Evolutionary conservation across 495 filamentous ascomycete genomes (phyloP).

Genomic region (Amniculicola lignicola): DNA sequence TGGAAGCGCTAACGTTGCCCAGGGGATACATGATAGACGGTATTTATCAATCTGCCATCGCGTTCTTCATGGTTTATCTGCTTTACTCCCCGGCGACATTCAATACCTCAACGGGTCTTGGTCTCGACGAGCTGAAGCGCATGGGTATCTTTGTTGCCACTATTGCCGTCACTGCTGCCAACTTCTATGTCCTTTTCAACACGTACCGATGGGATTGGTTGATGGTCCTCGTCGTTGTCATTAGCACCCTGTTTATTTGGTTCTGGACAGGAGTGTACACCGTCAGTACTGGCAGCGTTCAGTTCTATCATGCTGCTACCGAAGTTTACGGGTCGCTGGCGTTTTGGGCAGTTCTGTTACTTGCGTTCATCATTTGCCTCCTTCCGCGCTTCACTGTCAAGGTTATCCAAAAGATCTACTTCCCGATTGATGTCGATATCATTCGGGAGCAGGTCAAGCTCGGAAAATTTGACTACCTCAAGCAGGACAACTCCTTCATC

Average conservation of each 20-base stretch:
- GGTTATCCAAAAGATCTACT: conserved; percentile 84
- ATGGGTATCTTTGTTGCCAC: conserved; percentile 82
- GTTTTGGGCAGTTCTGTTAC: conserved; percentile 79
- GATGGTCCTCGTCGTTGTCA: conserved; percentile 69
- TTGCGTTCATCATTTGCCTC: conserved; percentile 74
- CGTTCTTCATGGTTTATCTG: conserved; percentile 88
- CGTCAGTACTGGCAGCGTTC: conserved; percentile 57
- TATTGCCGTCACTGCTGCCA: conserved; percentile 75
- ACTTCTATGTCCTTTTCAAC: conserved; percentile 91
- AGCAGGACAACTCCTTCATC: conserved; percentile 50
- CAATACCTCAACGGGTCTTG: conserved; percentile 63
- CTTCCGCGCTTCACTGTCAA: conserved; percentile 85
- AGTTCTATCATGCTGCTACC: conserved; percentile 73
- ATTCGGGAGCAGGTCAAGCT: conserved; percentile 84
- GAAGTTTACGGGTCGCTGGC: conserved; percentile 75
- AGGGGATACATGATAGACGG: conserved; percentile 97
- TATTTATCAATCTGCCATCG: conserved; percentile 87
- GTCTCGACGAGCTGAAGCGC: conserved; percentile 70
- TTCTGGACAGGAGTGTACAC: conserved; percentile 97
- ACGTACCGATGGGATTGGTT: conserved; percentile 98
- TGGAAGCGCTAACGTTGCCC: conserved; percentile 36
- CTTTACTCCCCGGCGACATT: conserved; percentile 67
- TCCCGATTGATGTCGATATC: conserved; percentile 91
- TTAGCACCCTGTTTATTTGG: conserved; percentile 86
- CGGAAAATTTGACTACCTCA: conserved; percentile 73